Evolutionary conservation across 306 rosid species (phyloP).

Genomic region (Trifolium repens): DNA sequence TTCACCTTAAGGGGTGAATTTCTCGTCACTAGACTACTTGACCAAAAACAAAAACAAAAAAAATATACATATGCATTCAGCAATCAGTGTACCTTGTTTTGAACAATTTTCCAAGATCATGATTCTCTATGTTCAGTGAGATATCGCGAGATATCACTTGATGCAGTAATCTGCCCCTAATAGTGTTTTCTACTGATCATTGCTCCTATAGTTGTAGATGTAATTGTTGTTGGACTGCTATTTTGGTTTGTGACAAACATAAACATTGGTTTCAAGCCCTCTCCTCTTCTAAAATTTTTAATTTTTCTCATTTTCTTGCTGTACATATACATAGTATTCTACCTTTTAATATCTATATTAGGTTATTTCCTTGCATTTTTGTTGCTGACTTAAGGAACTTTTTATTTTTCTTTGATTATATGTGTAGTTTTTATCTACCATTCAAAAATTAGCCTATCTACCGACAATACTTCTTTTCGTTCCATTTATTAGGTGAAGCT

Average conservation of each 20-base stretch:
- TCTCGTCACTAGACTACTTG: too few species aligned
- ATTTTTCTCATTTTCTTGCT: too few species aligned
- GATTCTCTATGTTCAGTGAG: not conserved
- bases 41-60: too few species aligned
- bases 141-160: not conserved
- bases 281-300: not conserved
- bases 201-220: not conserved
- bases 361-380: conserved; percentile 17
- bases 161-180: not conserved
- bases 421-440: not conserved
- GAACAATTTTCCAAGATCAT: not conserved
- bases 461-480: conserved; percentile 1
- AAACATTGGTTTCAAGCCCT: not conserved
- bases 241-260: conserved; percentile 3
- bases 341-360: conserved; percentile 2
- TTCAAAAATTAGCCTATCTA: conserved; percentile 17
- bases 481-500: conserved; percentile 72
- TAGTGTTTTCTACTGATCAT: not conserved
- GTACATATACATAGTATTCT: not conserved
- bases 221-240: not conserved
- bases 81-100: not conserved
- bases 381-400: conserved; percentile 22
- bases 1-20: too few species aligned
- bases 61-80: too few species aligned
- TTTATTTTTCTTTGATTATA: conserved; percentile 1